These are phyloP conservation scores for Eucalyptus brandiana DNA, from an alignment of 345 rosid species.

Conservation along the genomic window DNA sequence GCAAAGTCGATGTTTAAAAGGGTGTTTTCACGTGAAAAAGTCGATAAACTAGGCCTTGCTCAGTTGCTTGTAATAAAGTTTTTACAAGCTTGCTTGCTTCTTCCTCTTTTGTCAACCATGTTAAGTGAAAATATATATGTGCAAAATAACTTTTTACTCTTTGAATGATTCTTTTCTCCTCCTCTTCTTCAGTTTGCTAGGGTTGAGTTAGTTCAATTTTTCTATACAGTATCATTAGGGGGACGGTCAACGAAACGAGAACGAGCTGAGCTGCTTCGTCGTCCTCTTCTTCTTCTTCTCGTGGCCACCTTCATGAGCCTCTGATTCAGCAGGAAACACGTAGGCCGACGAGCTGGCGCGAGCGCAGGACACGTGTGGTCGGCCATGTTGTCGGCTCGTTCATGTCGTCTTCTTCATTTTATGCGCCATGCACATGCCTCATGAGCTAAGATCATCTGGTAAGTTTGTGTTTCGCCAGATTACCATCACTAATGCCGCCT, in stretches of 20 bases:
- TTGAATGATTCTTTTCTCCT: neutral
- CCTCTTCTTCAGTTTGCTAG: neutral
- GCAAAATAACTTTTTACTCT: neutral
- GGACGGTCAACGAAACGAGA: neutral
- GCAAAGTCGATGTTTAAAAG: conserved; percentile 63
- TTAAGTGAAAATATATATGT: neutral
- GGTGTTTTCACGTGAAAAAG: neutral
- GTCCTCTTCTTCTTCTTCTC: neutral
- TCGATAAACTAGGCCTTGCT: neutral
- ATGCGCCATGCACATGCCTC: neutral
- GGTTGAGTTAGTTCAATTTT: neutral
- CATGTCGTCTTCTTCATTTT: neutral
- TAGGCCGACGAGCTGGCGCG: neutral
- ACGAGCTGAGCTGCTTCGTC: neutral
- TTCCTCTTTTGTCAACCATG: neutral
- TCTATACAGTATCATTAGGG: neutral
- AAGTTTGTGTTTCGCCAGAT: neutral
- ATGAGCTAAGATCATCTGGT: neutral
- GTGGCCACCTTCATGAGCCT: neutral
- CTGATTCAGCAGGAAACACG: neutral
- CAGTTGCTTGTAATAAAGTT: neutral
- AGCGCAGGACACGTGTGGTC: neutral
- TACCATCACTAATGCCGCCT: neutral
- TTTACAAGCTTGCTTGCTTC: neutral
- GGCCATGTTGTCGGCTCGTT: neutral